Evolutionary conservation across 192 early-diverging fungal genomes (phyloP).

Genomic region (Umbelopsis sp.): DNA sequence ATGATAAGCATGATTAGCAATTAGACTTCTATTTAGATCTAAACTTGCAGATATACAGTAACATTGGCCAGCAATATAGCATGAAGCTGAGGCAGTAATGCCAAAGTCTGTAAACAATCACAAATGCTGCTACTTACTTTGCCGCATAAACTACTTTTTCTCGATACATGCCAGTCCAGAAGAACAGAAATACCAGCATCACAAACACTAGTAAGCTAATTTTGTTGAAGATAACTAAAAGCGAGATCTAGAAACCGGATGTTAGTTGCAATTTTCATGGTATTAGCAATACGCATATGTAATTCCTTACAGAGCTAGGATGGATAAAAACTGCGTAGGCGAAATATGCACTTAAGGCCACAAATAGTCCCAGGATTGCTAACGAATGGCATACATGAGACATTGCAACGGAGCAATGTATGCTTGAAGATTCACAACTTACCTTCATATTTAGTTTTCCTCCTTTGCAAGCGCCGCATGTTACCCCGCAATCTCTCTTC

Average conservation of each 20-base stretch:
- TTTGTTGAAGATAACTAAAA: conserved; percentile 43
- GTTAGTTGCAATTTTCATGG: neutral
- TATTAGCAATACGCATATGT: neutral
- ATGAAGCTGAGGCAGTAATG: too few species aligned
- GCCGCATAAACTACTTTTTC: conserved; percentile 58
- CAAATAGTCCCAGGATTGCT: conserved; percentile 37
- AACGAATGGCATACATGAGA: neutral
- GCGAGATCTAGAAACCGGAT: conserved; percentile 27
- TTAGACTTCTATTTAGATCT: neutral
- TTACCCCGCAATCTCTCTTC: conserved; percentile 81
- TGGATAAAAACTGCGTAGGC: conserved; percentile 54
- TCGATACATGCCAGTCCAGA: conserved; percentile 57
- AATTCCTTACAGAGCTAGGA: conserved; percentile 47
- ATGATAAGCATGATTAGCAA: neutral
- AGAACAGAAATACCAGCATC: conserved; percentile 51
- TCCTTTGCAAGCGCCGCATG: conserved; percentile 62
- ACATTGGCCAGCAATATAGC: neutral
- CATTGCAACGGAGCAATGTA: conserved; percentile 37
- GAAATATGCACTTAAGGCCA: conserved; percentile 47
- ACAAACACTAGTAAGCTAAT: conserved; percentile 40
- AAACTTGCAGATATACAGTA: neutral
- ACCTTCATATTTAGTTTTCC: conserved; percentile 77
- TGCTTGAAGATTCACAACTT: conserved; percentile 22
- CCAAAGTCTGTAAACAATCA: too few species aligned
- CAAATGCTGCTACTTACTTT: conserved; percentile 43